Percentiles rank a stretch among this genome's conserved stretches.
These are phyloP conservation scores for Lactarius sp. DNA, from an alignment of 768 basidiomycete genomes.

Conservation along the genomic window DNA sequence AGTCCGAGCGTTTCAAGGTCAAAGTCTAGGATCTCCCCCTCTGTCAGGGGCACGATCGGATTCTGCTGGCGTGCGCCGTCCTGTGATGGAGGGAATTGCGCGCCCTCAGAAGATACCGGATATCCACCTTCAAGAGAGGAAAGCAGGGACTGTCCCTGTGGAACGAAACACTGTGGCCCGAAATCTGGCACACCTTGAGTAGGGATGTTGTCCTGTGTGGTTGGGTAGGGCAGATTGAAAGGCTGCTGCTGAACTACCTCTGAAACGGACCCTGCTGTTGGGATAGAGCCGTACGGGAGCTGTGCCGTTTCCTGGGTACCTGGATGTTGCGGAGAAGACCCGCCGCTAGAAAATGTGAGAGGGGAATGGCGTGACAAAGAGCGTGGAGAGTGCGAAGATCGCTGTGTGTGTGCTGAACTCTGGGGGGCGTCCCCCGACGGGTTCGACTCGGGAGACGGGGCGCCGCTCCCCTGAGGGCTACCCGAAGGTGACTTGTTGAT, in stretches of 20 bases:
- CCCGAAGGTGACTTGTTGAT: slow-evolving; percentile 19
- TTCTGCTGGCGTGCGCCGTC: neutral
- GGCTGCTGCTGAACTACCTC: slow-evolving; percentile 5
- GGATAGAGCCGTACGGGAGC: neutral
- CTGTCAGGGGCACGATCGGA: neutral
- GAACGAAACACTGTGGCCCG: neutral
- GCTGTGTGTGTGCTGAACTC: neutral
- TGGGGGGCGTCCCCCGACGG: slow-evolving; percentile 4
- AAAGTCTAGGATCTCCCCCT: slow-evolving; percentile 9
- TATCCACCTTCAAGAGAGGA: slow-evolving; percentile 8
- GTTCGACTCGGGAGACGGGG: slow-evolving; percentile 14
- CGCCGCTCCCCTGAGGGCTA: slow-evolving; percentile 10
- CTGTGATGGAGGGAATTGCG: slow-evolving; percentile 1
- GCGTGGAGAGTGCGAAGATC: slow-evolving; percentile 5
- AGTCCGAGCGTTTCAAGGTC: slow-evolving; percentile 11
- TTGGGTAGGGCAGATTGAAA: slow-evolving; percentile 11
- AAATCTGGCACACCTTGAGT: slow-evolving; percentile 3
- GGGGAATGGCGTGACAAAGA: neutral
- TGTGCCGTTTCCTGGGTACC: neutral
- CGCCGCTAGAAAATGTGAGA: slow-evolving; percentile 6
- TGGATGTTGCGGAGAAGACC: slow-evolving; percentile 8
- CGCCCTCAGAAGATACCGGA: neutral
- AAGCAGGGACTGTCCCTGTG: slow-evolving; percentile 6
- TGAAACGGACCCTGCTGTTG: neutral
- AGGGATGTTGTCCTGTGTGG: neutral